phyloP scores from a whole-genome alignment of 495 filamentous ascomycete genomes.

The Penicillium taxi region DNA sequence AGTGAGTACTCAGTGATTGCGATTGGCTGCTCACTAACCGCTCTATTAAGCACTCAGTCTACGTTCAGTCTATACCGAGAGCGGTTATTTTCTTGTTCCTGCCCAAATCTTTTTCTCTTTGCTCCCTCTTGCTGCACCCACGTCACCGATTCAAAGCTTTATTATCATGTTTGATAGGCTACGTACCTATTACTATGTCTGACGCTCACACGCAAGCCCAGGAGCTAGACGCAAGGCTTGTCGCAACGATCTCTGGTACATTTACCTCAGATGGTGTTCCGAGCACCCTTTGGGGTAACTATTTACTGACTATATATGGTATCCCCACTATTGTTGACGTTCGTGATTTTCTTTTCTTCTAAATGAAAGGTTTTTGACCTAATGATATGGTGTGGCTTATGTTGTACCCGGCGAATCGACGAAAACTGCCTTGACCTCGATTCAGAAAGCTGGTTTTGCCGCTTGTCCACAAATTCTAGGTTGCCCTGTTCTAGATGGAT shows the following conservation, averaged over 20 bases:
- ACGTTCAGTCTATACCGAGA: too few species aligned
- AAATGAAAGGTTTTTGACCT: conserved; percentile 1
- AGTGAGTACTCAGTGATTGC: too few species aligned
- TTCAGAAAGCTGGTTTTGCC: conserved; percentile 13
- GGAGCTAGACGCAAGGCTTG: too few species aligned
- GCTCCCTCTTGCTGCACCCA: too few species aligned
- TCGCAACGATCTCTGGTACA: not conserved
- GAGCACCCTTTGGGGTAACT: conserved; percentile 23
- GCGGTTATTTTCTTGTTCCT: too few species aligned
- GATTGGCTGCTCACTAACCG: too few species aligned
- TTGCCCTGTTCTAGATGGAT: conserved; percentile 6
- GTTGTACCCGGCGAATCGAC: conserved; percentile 14
- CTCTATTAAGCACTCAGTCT: too few species aligned
- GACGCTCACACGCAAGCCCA: too few species aligned
- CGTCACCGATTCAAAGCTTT: too few species aligned
- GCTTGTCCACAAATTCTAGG: conserved; percentile 8
- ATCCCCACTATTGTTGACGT: conserved; percentile 21
- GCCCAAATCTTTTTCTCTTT: too few species aligned
- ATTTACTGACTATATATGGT: conserved; percentile 19
- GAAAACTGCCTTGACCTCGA: conserved; percentile 8
- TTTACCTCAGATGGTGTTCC: conserved; percentile 7
- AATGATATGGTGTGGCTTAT: conserved; percentile 14
- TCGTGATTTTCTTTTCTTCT: conserved; percentile 1
- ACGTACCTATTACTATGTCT: too few species aligned
- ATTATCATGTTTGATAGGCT: too few species aligned